phyloP scores from a whole-genome alignment of 2,329 filamentous ascomycete genomes.

The Phyllosticta paracitricarpa region DNA sequence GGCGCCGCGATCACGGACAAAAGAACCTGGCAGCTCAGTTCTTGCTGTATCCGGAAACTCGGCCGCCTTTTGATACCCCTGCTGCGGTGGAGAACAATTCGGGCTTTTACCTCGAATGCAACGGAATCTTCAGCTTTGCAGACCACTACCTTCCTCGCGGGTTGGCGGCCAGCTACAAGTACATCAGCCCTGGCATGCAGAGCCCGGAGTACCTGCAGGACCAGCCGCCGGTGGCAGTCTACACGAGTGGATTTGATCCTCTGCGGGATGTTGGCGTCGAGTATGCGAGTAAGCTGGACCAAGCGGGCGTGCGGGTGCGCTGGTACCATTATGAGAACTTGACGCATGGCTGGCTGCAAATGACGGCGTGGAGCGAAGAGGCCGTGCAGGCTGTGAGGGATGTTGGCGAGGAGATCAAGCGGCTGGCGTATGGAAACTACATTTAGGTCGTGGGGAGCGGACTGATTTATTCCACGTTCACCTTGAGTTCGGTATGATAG shows the following conservation, averaged over 20 bases:
- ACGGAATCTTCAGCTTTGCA: slow-evolving; percentile 27
- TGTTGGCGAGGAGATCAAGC: slow-evolving; percentile 8
- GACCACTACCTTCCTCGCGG: slow-evolving; percentile 22
- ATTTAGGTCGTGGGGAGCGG: not conserved
- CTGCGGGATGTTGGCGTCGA: slow-evolving; percentile 24
- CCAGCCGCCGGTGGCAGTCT: slow-evolving; percentile 19
- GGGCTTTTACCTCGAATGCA: slow-evolving; percentile 27
- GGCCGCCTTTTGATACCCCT: slow-evolving; percentile 13
- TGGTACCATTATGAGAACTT: slow-evolving; percentile 20
- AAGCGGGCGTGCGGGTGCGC: slow-evolving; percentile 18
- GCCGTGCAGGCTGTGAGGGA: slow-evolving; percentile 14
- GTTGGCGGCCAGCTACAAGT: slow-evolving; percentile 17
- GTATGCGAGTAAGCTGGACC: slow-evolving; percentile 20
- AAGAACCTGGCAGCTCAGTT: slow-evolving; percentile 21
- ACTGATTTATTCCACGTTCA: not conserved
- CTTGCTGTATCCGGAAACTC: slow-evolving; percentile 26
- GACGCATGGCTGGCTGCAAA: slow-evolving; percentile 23
- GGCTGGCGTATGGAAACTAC: not conserved
- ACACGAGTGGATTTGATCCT: slow-evolving; percentile 25
- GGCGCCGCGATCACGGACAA: slow-evolving; percentile 19
- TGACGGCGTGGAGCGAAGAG: slow-evolving; percentile 22
- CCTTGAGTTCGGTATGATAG: not conserved
- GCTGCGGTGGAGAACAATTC: slow-evolving; percentile 26
- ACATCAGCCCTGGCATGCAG: slow-evolving; percentile 25
- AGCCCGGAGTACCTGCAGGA: slow-evolving; percentile 14